Conservation (phyloP, 1,284 basidiomycete species). For the Pseudozyma sp. region DNA sequence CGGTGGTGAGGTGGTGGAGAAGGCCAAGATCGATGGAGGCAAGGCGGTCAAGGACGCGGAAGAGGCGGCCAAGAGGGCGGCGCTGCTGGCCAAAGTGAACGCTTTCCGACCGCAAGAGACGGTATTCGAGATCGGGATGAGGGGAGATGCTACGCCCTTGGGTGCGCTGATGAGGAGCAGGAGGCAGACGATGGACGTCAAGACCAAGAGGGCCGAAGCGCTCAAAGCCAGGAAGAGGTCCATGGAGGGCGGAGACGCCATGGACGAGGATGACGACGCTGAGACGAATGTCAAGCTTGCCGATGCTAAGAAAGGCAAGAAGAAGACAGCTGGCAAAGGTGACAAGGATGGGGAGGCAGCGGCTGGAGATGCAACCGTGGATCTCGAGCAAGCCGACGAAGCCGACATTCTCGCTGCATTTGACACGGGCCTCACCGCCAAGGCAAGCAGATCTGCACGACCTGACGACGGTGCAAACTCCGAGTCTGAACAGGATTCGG, state of each 20-base stretch:
- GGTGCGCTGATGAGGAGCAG: conserved; percentile 84
- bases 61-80: conserved; percentile 74
- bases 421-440: conserved; percentile 28
- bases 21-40: conserved; percentile 7
- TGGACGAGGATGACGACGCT: conserved; percentile 17
- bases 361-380: conserved; percentile 69
- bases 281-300: not conserved
- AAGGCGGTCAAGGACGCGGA: conserved; percentile 66
- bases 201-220: conserved; percentile 69
- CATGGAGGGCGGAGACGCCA: conserved; percentile 35
- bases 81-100: conserved; percentile 80
- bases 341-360: conserved; percentile 65
- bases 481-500: conserved; percentile 70
- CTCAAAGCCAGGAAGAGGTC: conserved; percentile 62
- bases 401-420: conserved; percentile 51
- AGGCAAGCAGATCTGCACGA: not conserved
- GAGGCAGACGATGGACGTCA: conserved; percentile 79
- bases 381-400: conserved; percentile 74
- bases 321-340: conserved; percentile 34
- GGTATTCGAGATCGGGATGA: conserved; percentile 86
- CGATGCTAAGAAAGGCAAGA: conserved; percentile 26
- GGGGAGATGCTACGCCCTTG: conserved; percentile 73
- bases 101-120: conserved; percentile 89
- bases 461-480: conserved; percentile 29
- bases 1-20: conserved; percentile 3